Conservation (phyloP, 139 green algal genomes). For the Micromonas commoda region DNA sequence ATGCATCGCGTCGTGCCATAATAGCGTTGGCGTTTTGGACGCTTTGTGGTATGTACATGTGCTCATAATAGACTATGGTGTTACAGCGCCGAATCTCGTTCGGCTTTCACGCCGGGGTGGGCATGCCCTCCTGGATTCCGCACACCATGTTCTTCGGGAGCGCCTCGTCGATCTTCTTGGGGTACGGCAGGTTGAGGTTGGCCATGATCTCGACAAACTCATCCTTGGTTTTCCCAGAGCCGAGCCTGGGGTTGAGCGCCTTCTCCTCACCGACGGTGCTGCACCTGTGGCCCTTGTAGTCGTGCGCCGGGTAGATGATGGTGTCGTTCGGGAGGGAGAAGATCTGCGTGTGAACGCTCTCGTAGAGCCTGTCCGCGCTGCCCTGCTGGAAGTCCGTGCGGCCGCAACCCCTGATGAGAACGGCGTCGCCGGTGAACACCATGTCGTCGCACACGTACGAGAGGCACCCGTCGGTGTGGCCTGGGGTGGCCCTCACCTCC, state of each 20-base stretch:
- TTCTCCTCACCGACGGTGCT: constrained; percentile 58
- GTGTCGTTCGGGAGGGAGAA: constrained; percentile 46
- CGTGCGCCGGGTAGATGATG: constrained; percentile 52
- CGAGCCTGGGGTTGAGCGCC: constrained; percentile 53
- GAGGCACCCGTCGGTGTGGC: constrained; percentile 58
- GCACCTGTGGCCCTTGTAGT: constrained; percentile 52
- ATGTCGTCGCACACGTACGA: constrained; percentile 38
- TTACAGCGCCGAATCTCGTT: too few species aligned
- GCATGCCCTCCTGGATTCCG: constrained; percentile 42
- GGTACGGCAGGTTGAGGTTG: constrained; percentile 52
- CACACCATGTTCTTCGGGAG: constrained; percentile 58
- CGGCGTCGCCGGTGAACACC: constrained; percentile 55
- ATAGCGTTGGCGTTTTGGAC: too few species aligned
- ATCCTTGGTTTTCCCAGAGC: constrained; percentile 40
- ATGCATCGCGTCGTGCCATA: too few species aligned
- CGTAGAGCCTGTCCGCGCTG: constrained; percentile 30
- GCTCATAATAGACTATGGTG: too few species aligned
- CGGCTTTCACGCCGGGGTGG: too few species aligned
- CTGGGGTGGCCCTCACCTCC: constrained; percentile 24
- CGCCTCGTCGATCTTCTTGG: constrained; percentile 59
- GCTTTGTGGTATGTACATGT: too few species aligned
- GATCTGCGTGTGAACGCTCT: constrained; percentile 39
- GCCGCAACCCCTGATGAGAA: constrained; percentile 60
- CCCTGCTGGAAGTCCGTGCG: constrained; percentile 60
- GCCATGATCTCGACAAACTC: constrained; percentile 57